Conservation (phyloP, 257 asterid genomes). For the Nyctanthes arbortristis region DNA sequence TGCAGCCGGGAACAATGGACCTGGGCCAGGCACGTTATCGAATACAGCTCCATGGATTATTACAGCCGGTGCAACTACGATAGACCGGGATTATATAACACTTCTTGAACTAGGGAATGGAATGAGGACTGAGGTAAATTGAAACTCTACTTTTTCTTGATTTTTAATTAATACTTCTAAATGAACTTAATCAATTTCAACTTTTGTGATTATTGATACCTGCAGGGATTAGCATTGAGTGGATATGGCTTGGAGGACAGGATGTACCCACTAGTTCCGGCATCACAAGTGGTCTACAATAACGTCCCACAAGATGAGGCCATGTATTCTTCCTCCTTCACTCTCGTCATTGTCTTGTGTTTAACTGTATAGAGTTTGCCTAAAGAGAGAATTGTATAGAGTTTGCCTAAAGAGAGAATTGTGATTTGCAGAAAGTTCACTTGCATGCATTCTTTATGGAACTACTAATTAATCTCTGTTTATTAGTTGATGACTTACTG, state of each 20-base stretch:
- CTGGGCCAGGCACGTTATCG: conserved; percentile 50
- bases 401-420: too few species aligned
- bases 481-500: too few species aligned
- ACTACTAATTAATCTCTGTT: too few species aligned
- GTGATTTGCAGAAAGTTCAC: too few species aligned
- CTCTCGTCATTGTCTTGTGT: too few species aligned
- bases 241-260: conserved; percentile 54
- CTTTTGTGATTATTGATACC: conserved; percentile 11
- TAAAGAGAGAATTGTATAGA: too few species aligned
- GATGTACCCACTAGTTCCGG: conserved; percentile 65
- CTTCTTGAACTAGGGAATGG: conserved; percentile 72
- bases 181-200: not conserved
- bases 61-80: conserved; percentile 87
- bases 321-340: too few species aligned
- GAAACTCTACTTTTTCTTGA: not conserved
- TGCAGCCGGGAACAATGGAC: conserved; percentile 88
- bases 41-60: conserved; percentile 93
- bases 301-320: conserved; percentile 43
- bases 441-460: too few species aligned
- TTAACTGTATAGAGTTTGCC: too few species aligned
- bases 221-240: conserved; percentile 85
- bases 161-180: not conserved
- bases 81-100: conserved; percentile 60
- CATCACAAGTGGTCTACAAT: conserved; percentile 53
- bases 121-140: conserved; percentile 40